Percentiles rank a stretch among this genome's conserved stretches.
phyloP scores from a whole-genome alignment of 352 stramenopile genomes.

The Phytophthora pluvialis region DNA sequence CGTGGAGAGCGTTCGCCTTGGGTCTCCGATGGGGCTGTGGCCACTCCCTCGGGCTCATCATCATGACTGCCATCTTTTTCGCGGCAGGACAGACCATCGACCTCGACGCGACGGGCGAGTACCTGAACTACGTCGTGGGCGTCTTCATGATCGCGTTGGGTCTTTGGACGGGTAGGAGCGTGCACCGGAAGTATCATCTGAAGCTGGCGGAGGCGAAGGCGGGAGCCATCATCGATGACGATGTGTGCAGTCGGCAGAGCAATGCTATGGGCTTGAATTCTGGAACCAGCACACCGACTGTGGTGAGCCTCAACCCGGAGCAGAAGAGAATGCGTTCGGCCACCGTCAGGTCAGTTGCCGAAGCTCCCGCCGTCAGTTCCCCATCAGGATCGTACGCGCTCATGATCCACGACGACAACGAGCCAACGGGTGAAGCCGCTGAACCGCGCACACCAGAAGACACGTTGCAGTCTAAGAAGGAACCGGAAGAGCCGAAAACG shows the following conservation, averaged over 20 bases:
- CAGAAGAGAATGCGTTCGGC: neutral
- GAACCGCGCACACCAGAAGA: neutral
- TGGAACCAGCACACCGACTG: constrained; percentile 1
- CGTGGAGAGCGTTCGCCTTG: constrained; percentile 80
- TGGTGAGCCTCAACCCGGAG: constrained; percentile 14
- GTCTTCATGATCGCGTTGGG: constrained; percentile 70
- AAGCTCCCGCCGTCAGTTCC: neutral
- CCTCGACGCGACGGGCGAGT: constrained; percentile 59
- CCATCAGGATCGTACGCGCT: constrained; percentile 14
- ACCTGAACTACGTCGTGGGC: constrained; percentile 78
- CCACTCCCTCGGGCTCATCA: constrained; percentile 89
- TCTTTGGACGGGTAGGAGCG: constrained; percentile 48
- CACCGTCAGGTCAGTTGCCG: neutral
- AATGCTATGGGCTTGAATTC: neutral
- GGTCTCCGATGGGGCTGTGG: constrained; percentile 92
- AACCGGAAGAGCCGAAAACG: no score
- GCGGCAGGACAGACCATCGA: constrained; percentile 55
- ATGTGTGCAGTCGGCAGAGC: neutral
- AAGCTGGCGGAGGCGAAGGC: constrained; percentile 25
- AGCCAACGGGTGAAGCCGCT: neutral
- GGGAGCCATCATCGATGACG: constrained; percentile 11
- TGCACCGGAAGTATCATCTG: constrained; percentile 39
- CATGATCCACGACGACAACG: constrained; percentile 13
- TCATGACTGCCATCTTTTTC: constrained; percentile 88
- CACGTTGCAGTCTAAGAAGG: constrained; percentile 5